Base-by-base conservation (phyloP, 768 basidiomycete species). In the Amanita subjunquillea region DNA sequence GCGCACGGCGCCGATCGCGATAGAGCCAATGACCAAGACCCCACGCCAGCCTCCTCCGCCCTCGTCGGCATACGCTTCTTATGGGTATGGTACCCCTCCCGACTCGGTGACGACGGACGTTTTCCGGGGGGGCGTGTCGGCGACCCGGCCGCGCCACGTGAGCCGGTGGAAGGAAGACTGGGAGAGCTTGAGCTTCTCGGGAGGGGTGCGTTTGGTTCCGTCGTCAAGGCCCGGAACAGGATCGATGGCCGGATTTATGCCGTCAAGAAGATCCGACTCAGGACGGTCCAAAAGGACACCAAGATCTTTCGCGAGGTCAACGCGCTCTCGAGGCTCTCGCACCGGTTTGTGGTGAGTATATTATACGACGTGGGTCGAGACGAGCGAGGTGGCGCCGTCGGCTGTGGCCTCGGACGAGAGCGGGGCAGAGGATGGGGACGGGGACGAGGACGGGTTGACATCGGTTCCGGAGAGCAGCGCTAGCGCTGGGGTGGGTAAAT, bases 111-210 rank as follows among this genome's bases (percentile, higher is more conserved):
- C 73, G 6, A 71, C 73, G 6, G 84, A 83, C 39, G 85, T 83
- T 62, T 82, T 83, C 63, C 67, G 69, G 32, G 22, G 69, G 32
- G 22, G 10, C 44, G 60, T 66, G 56, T 72, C 76, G 3, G 58
- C 62, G 13, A 9, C 30, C 8, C 63, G 66, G 23, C 63, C 75
- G 25, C 72, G 78, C 29, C 79, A 82, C 13, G 65, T 76, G 2
- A 93, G 91, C 59, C 70, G 93, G 54, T 97, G 91, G 82, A 87
- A 89, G 60, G 85, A 90, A 50, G 93, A 97, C 59, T 97, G 90
- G 83, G 91, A 94, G 92, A 95, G 63, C 69, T 96, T 7, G 93
- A 95, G 62, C 72, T 91, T 30, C 62, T 95, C 60, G 92, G 92
- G 0, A 85, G 85, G 62, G 93, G 93, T 0, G 91, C 80, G 0